These are phyloP conservation scores for Aspergillus sp. DNA, from an alignment of 2,329 filamentous ascomycete species.

Conservation along the genomic window DNA sequence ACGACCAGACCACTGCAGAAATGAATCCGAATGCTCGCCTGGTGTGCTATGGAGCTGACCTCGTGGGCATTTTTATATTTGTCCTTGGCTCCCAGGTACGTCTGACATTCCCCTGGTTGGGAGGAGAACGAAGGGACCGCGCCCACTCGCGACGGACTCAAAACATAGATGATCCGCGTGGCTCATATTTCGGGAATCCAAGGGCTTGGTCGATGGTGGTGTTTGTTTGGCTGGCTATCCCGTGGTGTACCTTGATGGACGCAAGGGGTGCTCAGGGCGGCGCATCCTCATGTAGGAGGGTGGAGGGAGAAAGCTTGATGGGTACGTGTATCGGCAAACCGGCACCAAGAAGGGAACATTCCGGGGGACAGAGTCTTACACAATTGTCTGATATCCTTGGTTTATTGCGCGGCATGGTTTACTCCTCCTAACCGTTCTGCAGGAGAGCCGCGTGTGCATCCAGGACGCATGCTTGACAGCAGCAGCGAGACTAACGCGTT, in stretches of 20 bases:
- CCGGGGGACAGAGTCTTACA: slow-evolving; percentile 3
- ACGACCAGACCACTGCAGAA: not conserved
- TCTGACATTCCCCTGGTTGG: not conserved
- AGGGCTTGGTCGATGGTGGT: not conserved
- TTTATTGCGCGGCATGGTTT: slow-evolving; percentile 10
- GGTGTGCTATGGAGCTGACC: not conserved
- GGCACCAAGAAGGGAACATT: not conserved
- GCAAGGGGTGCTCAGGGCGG: not conserved
- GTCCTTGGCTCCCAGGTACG: not conserved
- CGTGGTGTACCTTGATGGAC: not conserved
- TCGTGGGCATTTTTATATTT: not conserved
- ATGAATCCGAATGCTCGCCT: slow-evolving; percentile 2
- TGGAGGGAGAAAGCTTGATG: not conserved
- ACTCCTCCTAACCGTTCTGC: not conserved
- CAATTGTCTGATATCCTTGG: slow-evolving; percentile 3
- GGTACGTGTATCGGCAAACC: not conserved
- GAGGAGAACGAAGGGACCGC: not conserved
- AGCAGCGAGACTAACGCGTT: not conserved
- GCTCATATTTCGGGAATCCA: not conserved
- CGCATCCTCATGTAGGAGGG: not conserved
- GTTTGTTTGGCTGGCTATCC: not conserved
- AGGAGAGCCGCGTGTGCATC: not conserved
- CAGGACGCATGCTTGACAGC: not conserved
- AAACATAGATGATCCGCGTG: slow-evolving; percentile 4
- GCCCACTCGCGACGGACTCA: not conserved